Evolutionary conservation across 1,139 yeast genomes (phyloP), one percentile per base, ranked within the genome.

Genomic region (Geotrichum reessii): DNA sequence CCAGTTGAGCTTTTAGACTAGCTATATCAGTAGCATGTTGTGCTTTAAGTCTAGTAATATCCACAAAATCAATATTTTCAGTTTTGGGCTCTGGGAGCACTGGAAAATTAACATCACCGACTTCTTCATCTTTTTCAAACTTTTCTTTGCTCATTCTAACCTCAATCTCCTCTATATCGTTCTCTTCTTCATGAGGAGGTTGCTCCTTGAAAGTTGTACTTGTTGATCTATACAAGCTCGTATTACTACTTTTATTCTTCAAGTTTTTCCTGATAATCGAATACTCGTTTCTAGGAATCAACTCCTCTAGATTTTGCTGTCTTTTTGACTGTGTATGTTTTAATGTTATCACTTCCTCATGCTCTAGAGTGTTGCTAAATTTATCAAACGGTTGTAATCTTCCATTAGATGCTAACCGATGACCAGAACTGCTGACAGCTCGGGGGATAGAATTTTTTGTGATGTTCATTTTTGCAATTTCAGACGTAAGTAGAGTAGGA

Each of bases 1-100:
- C 57, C 12, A 69, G 47, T 47, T 62, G 60, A 11, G 72, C 71
- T 40, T 62, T 59, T 42, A 68, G 51, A n/a, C 66, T 56, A 9
- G 63, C 65, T 1, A 69, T 53, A 53, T 68, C 69, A 1, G 68
- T 61, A 27, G 61, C 52, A 24, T 63, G 58, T 24, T 55, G 59
- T 1, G 67, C 67, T 50, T 55, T 50, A 25, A 63, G 24, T 33
- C 50, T 53, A 33, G 53, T 17, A n/a, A 55, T 21, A 17, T 54
- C 57, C 19, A 14, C 21, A 2, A 24, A 14, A 19, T 44, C 48
- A 21, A 21, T 5, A 4, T 44, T 44, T 6, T 19, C 48, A 21
- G 17, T 24, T 5, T 17, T 44, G 19, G 48, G 11, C 14, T 14
- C 48, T 2, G 5, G 6, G 14, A 33, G n/a, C 14, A 17, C 5